phyloP scores from a whole-genome alignment of 2,329 filamentous ascomycete species.

The Pseudocercospora eumusae region DNA sequence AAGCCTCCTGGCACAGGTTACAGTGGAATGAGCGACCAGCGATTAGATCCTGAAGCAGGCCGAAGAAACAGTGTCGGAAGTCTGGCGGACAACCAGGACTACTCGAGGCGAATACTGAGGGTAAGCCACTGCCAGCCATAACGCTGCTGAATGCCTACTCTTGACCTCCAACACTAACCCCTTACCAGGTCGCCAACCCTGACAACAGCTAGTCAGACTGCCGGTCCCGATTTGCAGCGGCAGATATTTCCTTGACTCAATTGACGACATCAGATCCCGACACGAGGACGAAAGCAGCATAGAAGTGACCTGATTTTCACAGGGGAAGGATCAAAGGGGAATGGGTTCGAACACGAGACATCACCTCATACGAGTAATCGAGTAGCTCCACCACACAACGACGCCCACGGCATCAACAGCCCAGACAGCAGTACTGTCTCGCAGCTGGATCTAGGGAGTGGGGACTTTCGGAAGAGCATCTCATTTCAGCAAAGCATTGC shows the following conservation, averaged over 20 bases:
- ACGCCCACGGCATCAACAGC: not conserved
- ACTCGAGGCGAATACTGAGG: slow-evolving; percentile 93
- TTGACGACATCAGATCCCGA: slow-evolving; percentile 21
- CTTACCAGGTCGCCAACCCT: slow-evolving; percentile 24
- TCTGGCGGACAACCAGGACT: slow-evolving; percentile 88
- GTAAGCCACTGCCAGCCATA: slow-evolving; percentile 64
- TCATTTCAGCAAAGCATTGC: slow-evolving; percentile 9
- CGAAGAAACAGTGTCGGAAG: slow-evolving; percentile 73
- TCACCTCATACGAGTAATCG: not conserved
- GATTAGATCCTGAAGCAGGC: slow-evolving; percentile 74
- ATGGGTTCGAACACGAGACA: not conserved
- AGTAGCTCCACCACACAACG: not conserved
- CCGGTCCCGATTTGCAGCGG: not conserved
- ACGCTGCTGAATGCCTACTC: not conserved
- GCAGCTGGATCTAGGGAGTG: not conserved
- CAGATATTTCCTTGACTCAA: slow-evolving; percentile 19
- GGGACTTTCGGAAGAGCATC: slow-evolving; percentile 6
- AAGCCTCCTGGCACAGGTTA: slow-evolving; percentile 64
- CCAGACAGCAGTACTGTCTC: not conserved
- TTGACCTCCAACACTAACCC: slow-evolving; percentile 4
- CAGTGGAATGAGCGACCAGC: slow-evolving; percentile 77
- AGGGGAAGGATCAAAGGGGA: not conserved
- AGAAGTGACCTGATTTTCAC: slow-evolving; percentile 5
- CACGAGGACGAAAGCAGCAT: slow-evolving; percentile 17
- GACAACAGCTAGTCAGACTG: slow-evolving; percentile 23